Conservation (phyloP, 192 early-diverging fungal species). For the Coemansia sp. region DNA sequence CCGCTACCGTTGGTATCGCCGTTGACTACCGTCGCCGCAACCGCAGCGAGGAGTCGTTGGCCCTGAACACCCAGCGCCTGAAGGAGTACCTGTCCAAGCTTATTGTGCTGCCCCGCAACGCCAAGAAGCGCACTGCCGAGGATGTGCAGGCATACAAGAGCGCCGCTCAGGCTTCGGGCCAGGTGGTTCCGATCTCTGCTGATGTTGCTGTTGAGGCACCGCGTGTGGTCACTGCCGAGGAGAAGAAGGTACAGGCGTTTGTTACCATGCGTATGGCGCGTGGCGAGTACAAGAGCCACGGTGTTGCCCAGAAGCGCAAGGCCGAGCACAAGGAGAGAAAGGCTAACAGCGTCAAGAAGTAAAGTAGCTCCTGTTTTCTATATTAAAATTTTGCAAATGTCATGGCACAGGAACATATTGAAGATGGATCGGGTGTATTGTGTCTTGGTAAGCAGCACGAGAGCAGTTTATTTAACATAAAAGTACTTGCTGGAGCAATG, state of each 20-base stretch:
- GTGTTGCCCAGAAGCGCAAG: constrained; percentile 40
- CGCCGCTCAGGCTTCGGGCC: constrained; percentile 44
- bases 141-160: constrained; percentile 49
- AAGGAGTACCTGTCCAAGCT: constrained; percentile 93
- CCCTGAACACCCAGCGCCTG: constrained; percentile 89
- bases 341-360: constrained; percentile 56
- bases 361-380: constrained; percentile 18
- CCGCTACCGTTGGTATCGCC: constrained; percentile 90
- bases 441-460: no score
- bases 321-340: constrained; percentile 43
- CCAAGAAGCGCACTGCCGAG: constrained; percentile 72
- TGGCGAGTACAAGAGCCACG: constrained; percentile 55
- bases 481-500: not conserved
- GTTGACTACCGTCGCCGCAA: constrained; percentile 97
- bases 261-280: constrained; percentile 55
- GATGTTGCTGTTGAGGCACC: constrained; percentile 44
- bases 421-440: no score
- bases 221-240: constrained; percentile 57
- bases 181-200: constrained; percentile 34
- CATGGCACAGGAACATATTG: no score
- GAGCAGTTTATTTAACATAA: no score
- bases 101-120: constrained; percentile 95
- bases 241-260: constrained; percentile 56
- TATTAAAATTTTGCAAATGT: constrained; percentile 3
- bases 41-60: constrained; percentile 91